Base-by-base conservation (phyloP, 2,329 filamentous ascomycete species). In the Claviceps sorghi region DNA sequence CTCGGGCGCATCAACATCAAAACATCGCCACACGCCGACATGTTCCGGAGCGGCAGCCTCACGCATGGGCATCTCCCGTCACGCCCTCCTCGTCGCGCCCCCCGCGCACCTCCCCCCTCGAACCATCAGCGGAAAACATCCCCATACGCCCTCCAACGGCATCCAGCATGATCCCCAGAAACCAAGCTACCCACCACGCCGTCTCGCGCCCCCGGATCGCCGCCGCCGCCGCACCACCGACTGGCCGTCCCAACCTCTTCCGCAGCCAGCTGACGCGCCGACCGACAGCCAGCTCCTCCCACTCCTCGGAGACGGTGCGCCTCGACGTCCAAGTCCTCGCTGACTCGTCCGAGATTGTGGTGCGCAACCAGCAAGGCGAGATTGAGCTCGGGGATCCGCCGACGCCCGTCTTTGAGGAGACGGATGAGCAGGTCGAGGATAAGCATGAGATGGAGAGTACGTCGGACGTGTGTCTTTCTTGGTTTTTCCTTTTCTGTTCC, bases 321-420 rank as follows among this genome's bases (percentile, higher is more conserved):
- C 65, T 77, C n/a, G 73, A 76, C 54, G 65, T 67, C 50, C 72
- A 75, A 48, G 66, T 69, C 17, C 61, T 69, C n/a, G 69, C 65
- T 5, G 71, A 75, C 48, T 66, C 61, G n/a, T 64, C 62, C 6
- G 79, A 82, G 58, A 83, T 84, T 53, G 76, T 84, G 9, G 75
- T 83, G 46, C 72, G 81, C 57, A 76, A 83, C 60, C 69, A 76
- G 64, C 76, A 82, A 59, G 81, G 80, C 48, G 79, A 83, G 57
- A 74, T 82, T 53, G 75, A 81, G 62, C 66, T 83, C n/a, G 71
- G 70, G 17, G 78, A 80, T 54, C 76, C 76, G 46, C 77, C 75
- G 1, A 71, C 74, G 55, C 72, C 74, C 15, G 65, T 70, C 8
- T 64, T 75, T 30, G 77, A 80, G 48, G 77, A 79, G 38, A 70